These are phyloP conservation scores for Aspergillus quadricinctus DNA, from an alignment of 2,329 filamentous ascomycete genomes.

Conservation along the genomic window DNA sequence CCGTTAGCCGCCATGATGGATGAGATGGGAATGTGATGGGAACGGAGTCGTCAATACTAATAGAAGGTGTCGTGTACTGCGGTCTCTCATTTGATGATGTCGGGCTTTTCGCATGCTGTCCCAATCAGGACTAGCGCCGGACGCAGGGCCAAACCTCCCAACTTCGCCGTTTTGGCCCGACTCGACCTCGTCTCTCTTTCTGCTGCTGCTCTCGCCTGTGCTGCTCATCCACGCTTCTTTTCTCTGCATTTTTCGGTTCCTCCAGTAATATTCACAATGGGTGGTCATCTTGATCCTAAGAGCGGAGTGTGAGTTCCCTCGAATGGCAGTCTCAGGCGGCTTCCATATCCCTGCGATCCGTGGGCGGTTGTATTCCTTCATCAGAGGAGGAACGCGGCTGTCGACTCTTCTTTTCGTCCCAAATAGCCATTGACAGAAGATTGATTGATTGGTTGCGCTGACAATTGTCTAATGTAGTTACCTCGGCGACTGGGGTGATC, in stretches of 20 bases:
- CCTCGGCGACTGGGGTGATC: conserved; percentile 68
- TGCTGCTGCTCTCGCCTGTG: conserved; percentile 13
- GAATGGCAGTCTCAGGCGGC: background rate
- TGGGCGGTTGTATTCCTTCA: conserved; percentile 1
- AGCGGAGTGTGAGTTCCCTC: conserved; percentile 39
- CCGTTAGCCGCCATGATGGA: conserved; percentile 46
- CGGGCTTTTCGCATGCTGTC: conserved; percentile 31
- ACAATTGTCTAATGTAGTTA: conserved; percentile 50
- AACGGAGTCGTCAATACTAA: background rate
- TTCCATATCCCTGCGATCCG: background rate
- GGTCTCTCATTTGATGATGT: conserved; percentile 25
- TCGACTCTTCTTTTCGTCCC: background rate
- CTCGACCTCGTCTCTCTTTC: conserved; percentile 19
- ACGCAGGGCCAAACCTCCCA: conserved; percentile 19
- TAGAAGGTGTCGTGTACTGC: conserved; percentile 12
- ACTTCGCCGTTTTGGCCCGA: conserved; percentile 30
- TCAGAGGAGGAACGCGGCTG: background rate
- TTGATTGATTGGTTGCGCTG: conserved; percentile 13
- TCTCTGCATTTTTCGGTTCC: conserved; percentile 8
- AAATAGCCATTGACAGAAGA: background rate
- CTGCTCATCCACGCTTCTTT: conserved; percentile 11
- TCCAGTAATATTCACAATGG: conserved; percentile 30
- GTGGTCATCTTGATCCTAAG: conserved; percentile 38
- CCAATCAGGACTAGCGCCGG: conserved; percentile 34
- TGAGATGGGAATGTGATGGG: conserved; percentile 9